Base-by-base conservation (phyloP, 148 eudicot species). In the Chenopodium berlandieri region DNA sequence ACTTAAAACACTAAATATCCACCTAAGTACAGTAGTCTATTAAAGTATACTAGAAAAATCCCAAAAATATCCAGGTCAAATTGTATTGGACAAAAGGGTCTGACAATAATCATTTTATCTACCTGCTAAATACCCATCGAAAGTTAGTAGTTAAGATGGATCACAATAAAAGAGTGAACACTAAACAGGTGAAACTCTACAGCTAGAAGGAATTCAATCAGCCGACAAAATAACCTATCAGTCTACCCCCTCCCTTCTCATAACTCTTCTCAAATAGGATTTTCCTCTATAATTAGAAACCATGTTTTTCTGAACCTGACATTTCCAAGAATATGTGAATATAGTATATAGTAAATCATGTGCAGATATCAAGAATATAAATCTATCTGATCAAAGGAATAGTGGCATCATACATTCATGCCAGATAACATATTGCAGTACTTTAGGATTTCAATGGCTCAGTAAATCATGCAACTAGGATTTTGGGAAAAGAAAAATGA, bases 381-480 rank as follows among this genome's bases (percentile, higher is more conserved):
- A 20, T 62, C 66, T 48, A 71, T n/a, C 52, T 40, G 52, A 71
- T 71, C 46, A 1, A 69, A 69, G 72, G 72, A 69, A 69, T 32
- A 32, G 37, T 69, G 9, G n/a, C 46, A 1, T 68, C 44, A 14
- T 32, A 68, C 22, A 34, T 34, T 2, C 16, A 44, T 20, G 4
- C 27, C 14, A 2, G 0, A 1, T 47, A 47, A 47, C 58, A 54
- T 54, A 10, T 66, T 66, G 71, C 34, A 30, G 71, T 67, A 34
- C 14, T 56, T 31, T 17, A 69, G 34, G 37, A 74, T 52, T 5
- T 50, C n/a, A 74, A 23, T 23, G 40, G 37, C 62, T 47, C 27
- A 30, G 19, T 67, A 12, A 30, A 12, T 4, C 7, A 27, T 31
- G 56, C 20, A 70, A 54, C 54, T 40, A 70, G n/a, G 22, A 22